Conservation (phyloP, 371 early-diverging fungal species). For the Apophysomyces ossiformis region DNA sequence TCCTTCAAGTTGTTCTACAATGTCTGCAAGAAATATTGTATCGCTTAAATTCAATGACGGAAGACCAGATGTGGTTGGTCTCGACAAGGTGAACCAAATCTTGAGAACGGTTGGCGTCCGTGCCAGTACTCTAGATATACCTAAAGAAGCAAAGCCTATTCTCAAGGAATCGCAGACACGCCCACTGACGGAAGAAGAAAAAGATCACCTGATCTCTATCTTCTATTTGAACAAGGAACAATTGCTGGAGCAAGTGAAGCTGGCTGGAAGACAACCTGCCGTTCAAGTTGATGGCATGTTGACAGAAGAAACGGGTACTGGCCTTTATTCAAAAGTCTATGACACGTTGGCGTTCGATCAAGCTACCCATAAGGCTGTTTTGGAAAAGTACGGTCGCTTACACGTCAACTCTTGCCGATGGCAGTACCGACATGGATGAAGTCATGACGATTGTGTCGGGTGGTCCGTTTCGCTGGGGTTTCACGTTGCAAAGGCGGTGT, state of each 20-base stretch:
- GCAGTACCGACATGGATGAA: background rate
- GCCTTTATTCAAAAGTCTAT: background rate
- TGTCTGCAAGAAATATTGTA: background rate
- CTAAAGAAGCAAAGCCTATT: background rate
- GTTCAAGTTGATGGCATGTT: background rate
- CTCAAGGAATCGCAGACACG: background rate
- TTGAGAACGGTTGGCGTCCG: background rate
- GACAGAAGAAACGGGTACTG: background rate
- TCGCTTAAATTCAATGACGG: constrained; percentile 2
- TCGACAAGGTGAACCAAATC: background rate
- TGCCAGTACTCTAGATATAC: background rate
- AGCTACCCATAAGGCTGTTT: background rate
- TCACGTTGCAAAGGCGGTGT: background rate
- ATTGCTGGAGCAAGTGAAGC: background rate
- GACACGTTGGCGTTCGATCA: background rate
- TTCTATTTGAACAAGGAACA: background rate
- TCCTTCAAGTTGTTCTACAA: background rate
- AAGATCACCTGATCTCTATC: background rate
- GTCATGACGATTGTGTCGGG: background rate
- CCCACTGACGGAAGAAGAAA: background rate
- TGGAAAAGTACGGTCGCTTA: background rate
- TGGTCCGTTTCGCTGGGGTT: background rate
- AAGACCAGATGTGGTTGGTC: background rate
- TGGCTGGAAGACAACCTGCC: background rate
- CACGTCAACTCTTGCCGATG: background rate